Evolutionary conservation across 1,139 yeast genomes (phyloP).

Genomic region (Blastobotrys apis): DNA sequence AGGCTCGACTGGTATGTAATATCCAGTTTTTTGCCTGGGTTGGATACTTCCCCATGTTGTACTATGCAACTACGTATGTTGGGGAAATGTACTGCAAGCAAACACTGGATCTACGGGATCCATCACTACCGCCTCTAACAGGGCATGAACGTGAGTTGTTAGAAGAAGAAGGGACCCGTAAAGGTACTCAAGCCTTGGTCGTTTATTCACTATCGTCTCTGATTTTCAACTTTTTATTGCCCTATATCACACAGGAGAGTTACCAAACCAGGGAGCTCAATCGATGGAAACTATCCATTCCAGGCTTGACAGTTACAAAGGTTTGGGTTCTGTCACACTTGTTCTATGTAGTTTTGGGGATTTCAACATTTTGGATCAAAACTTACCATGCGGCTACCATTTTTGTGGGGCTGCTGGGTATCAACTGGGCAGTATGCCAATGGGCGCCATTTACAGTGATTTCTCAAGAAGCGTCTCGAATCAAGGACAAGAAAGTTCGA

Average conservation of each 20-base stretch:
- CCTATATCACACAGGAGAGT: conserved; percentile 25
- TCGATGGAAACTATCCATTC: conserved; percentile 1
- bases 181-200: conserved; percentile 37
- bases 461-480: conserved; percentile 36
- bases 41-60: conserved; percentile 38
- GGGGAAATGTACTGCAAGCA: conserved; percentile 37
- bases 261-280: conserved; percentile 11
- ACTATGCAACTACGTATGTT: conserved; percentile 40
- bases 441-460: conserved; percentile 42
- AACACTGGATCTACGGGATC: conserved; percentile 17
- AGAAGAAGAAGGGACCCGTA: conserved; percentile 32
- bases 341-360: conserved; percentile 33
- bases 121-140: conserved; percentile 18
- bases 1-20: conserved; percentile 30
- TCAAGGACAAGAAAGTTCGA: conserved; percentile 24
- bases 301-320: conserved; percentile 21
- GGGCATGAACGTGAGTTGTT: conserved; percentile 19
- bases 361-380: conserved; percentile 30
- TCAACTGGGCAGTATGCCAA: conserved; percentile 39
- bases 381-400: conserved; percentile 30
- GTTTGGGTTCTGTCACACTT: conserved; percentile 35
- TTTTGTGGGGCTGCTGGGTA: conserved; percentile 35
- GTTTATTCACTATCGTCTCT: conserved; percentile 37
- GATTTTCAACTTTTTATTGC: conserved; percentile 33
- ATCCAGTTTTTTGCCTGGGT: conserved; percentile 38